phyloP scores from a whole-genome alignment of 2,329 filamentous ascomycete species.

The Apiospora saccharicola region DNA sequence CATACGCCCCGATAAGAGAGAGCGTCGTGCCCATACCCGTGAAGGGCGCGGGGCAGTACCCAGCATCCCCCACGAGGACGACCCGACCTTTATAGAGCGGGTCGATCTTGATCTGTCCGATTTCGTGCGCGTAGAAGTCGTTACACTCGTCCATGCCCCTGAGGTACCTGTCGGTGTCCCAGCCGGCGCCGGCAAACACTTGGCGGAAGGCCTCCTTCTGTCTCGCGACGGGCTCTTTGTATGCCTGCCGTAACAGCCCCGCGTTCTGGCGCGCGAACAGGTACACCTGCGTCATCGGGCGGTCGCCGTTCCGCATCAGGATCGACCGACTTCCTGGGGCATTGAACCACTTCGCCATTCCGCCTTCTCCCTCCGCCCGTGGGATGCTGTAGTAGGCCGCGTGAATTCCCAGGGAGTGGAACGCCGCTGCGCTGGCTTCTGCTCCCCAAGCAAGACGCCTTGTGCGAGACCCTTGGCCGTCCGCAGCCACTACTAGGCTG shows the following conservation, averaged over 20 bases:
- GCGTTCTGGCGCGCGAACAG: slow-evolving; percentile 38
- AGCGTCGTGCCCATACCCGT: slow-evolving; percentile 61
- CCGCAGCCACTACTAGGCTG: slow-evolving; percentile 62
- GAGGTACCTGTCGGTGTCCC: slow-evolving; percentile 34
- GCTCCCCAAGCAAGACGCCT: slow-evolving; percentile 47
- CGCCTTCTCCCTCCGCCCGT: slow-evolving; percentile 35
- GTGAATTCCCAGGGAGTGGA: slow-evolving; percentile 43
- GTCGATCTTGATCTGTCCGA: slow-evolving; percentile 54
- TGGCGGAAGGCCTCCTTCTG: slow-evolving; percentile 36
- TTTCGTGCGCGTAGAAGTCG: slow-evolving; percentile 55
- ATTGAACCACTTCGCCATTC: slow-evolving; percentile 45
- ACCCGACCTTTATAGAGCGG: slow-evolving; percentile 55
- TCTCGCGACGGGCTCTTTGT: slow-evolving; percentile 29
- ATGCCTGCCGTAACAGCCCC: slow-evolving; percentile 26
- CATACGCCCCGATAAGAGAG: slow-evolving; percentile 59
- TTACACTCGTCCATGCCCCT: slow-evolving; percentile 35
- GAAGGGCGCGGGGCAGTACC: slow-evolving; percentile 54
- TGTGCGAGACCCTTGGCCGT: slow-evolving; percentile 59
- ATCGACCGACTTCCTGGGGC: slow-evolving; percentile 46
- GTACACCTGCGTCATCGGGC: slow-evolving; percentile 45
- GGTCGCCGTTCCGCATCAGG: slow-evolving; percentile 47
- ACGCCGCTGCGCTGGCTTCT: slow-evolving; percentile 36
- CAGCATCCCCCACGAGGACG: slow-evolving; percentile 62
- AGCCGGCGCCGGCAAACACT: slow-evolving; percentile 43
- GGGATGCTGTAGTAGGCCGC: slow-evolving; percentile 50